phyloP scores from a whole-genome alignment of 176 grass and related monocot species.

The Puccinellia tenuiflora region DNA sequence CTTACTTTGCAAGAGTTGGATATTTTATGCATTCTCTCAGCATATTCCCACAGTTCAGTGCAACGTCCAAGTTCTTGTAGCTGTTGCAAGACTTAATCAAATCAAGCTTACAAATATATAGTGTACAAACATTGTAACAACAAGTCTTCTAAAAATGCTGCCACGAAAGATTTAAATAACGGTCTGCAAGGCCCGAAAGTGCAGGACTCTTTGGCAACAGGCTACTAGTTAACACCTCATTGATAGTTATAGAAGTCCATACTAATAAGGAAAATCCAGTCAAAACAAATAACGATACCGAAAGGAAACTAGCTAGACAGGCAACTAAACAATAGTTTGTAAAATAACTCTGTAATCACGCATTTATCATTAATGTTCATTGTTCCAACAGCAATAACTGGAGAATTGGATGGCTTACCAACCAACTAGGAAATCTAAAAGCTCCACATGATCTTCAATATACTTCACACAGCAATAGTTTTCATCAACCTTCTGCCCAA shows the following conservation, averaged over 20 bases:
- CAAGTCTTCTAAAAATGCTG: neutral
- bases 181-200: neutral
- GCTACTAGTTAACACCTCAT: slow-evolving; percentile 1
- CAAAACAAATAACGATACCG: neutral
- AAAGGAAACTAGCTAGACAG: neutral
- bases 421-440: slow-evolving; percentile 77
- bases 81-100: slow-evolving; percentile 38
- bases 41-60: slow-evolving; percentile 71
- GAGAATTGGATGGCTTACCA: slow-evolving; percentile 41
- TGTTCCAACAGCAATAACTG: slow-evolving; percentile 1
- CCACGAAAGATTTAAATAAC: neutral
- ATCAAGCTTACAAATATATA: slow-evolving; percentile 8
- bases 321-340: neutral
- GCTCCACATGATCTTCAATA: slow-evolving; percentile 60
- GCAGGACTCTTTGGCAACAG: neutral
- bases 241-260: neutral
- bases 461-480: slow-evolving; percentile 59
- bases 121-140: neutral
- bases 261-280: slow-evolving; percentile 7
- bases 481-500: slow-evolving; percentile 52
- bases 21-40: slow-evolving; percentile 83
- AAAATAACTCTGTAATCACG: neutral
- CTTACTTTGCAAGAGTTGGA: slow-evolving; percentile 75
- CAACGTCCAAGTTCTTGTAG: slow-evolving; percentile 83
- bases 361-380: neutral